Percentiles rank a stretch among this genome's conserved stretches.
These are phyloP conservation scores for Lactifluus hygrophoroides DNA, from an alignment of 768 basidiomycete species.

Conservation along the genomic window DNA sequence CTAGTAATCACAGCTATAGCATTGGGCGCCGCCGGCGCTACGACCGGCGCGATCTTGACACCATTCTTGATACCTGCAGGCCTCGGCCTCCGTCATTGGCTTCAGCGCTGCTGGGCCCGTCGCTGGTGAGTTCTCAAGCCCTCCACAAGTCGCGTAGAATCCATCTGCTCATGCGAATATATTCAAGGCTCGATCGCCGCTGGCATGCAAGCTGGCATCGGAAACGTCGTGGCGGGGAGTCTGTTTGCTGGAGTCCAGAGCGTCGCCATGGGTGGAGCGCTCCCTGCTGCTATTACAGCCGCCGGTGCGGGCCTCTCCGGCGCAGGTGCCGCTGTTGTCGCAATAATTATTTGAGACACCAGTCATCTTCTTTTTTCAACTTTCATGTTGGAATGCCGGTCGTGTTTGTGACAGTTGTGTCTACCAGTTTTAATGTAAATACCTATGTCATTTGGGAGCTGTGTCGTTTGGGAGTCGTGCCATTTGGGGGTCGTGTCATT, in stretches of 20 bases:
- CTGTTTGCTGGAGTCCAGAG: constrained; percentile 4
- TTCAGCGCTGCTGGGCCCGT: constrained; percentile 3
- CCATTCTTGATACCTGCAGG: not conserved
- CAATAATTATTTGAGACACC: no score
- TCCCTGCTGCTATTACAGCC: not conserved
- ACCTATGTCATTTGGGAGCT: no score
- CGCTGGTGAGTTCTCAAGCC: not conserved
- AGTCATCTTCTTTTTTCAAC: no score
- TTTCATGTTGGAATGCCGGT: no score
- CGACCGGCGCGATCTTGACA: not conserved
- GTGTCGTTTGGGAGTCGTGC: no score
- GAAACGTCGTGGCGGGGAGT: constrained; percentile 10
- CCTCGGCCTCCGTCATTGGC: not conserved
- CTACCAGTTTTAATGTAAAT: no score
- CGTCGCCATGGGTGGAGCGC: constrained; percentile 7
- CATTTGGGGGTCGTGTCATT: no score
- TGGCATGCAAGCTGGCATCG: constrained; percentile 5
- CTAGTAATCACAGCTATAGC: not conserved
- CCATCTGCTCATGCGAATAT: not conserved
- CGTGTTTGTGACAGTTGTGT: no score
- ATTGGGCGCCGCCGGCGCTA: not conserved
- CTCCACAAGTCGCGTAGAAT: no score
- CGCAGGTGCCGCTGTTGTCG: not conserved
- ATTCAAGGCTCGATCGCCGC: constrained; percentile 8
- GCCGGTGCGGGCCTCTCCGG: not conserved